phyloP scores from a whole-genome alignment of 73 alveolate genomes.

The Paramecium sexaurelia region DNA sequence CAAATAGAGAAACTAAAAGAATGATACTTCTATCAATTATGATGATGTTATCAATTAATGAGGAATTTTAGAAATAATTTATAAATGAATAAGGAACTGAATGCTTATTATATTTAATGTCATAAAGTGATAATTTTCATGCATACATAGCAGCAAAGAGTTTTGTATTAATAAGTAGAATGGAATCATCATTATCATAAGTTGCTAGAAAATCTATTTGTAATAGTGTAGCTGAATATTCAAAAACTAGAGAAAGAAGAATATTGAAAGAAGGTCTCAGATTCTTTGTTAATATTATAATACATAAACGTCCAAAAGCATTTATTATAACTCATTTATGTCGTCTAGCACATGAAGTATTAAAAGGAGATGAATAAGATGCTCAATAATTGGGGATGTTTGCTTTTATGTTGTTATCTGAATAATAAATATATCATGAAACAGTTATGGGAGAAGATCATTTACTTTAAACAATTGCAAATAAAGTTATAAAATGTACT shows the following conservation, averaged over 20 bases:
- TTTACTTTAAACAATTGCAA: constrained; percentile 34
- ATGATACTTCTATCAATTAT: constrained; percentile 60
- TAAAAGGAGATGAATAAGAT: constrained; percentile 65
- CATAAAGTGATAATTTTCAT: constrained; percentile 54
- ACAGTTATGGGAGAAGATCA: constrained; percentile 51
- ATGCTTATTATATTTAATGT: constrained; percentile 53
- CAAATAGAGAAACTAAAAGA: constrained; percentile 64
- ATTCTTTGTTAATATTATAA: constrained; percentile 64
- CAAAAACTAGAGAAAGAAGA: constrained; percentile 59
- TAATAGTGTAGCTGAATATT: constrained; percentile 40
- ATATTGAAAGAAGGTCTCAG: constrained; percentile 65
- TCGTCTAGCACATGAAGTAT: constrained; percentile 41
- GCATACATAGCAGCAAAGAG: constrained; percentile 65
- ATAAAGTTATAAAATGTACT: neutral
- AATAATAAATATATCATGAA: constrained; percentile 54
- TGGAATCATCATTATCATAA: constrained; percentile 54
- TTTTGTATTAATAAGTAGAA: constrained; percentile 57
- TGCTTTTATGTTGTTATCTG: constrained; percentile 67
- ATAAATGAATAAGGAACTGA: constrained; percentile 59
- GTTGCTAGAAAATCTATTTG: constrained; percentile 59
- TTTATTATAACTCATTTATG: constrained; percentile 44
- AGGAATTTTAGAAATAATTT: constrained; percentile 58
- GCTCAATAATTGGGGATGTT: constrained; percentile 56
- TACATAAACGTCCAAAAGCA: constrained; percentile 53
- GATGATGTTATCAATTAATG: constrained; percentile 63